Evolutionary conservation across 148 eudicot genomes (phyloP).

Genomic region (Dianthus caryophyllus): DNA sequence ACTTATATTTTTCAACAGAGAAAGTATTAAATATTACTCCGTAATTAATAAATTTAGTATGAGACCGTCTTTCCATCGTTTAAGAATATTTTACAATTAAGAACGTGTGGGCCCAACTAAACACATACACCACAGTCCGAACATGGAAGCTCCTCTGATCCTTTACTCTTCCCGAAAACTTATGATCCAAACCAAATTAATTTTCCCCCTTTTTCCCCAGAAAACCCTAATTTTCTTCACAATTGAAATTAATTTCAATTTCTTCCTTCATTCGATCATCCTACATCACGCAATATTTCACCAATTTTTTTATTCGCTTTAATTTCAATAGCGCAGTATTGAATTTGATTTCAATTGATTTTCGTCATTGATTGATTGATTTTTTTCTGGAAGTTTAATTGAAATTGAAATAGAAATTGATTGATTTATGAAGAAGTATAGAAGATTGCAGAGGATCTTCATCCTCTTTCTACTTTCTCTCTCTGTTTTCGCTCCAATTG

Average conservation of each 20-base stretch:
- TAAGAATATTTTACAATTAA: no score
- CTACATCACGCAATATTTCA: background rate
- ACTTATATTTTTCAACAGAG: no score
- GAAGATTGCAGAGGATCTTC: constrained; percentile 76
- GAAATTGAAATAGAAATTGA: background rate
- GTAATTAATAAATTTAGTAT: no score
- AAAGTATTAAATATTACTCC: no score
- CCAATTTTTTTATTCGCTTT: background rate
- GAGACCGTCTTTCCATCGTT: no score
- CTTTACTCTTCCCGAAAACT: constrained; percentile 6
- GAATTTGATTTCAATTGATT: background rate
- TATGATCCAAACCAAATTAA: constrained; percentile 4
- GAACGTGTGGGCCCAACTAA: no score
- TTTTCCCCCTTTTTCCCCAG: constrained; percentile 2
- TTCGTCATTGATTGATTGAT: background rate
- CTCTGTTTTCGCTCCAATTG: constrained; percentile 57
- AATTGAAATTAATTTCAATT: no score
- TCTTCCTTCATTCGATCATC: background rate
- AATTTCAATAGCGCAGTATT: background rate
- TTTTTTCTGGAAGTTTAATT: no score
- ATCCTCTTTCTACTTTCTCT: constrained; percentile 76
- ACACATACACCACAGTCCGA: constrained; percentile 9
- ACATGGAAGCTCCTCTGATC: constrained; percentile 25
- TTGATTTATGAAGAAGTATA: constrained; percentile 55
- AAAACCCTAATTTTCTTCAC: constrained; percentile 23